These are phyloP conservation scores for Myochromella boudieri DNA, from an alignment of 768 basidiomycete genomes.

Conservation along the genomic window DNA sequence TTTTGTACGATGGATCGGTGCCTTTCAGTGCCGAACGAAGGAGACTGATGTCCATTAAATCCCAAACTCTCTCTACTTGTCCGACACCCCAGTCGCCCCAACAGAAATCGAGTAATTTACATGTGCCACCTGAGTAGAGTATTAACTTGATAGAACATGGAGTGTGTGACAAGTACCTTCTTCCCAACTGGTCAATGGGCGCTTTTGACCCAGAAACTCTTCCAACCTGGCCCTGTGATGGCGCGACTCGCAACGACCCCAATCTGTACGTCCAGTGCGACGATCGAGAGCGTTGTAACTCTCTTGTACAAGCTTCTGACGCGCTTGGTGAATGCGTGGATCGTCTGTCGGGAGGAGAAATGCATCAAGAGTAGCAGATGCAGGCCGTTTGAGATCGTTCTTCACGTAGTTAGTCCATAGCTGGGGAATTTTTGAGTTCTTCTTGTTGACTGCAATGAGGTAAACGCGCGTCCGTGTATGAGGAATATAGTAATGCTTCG, in stretches of 20 bases:
- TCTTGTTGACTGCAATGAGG: slow-evolving; percentile 74
- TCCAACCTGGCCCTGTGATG: slow-evolving; percentile 87
- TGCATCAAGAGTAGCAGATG: slow-evolving; percentile 87
- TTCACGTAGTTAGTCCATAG: slow-evolving; percentile 67
- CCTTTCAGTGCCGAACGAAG: slow-evolving; percentile 80
- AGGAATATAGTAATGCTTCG: slow-evolving; percentile 90
- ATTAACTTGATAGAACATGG: neutral
- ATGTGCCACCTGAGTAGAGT: slow-evolving; percentile 63
- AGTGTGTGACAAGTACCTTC: slow-evolving; percentile 54
- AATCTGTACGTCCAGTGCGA: slow-evolving; percentile 77
- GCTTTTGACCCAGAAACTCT: slow-evolving; percentile 76
- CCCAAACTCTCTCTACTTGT: slow-evolving; percentile 95
- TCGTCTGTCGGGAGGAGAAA: slow-evolving; percentile 92
- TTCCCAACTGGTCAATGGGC: slow-evolving; percentile 91
- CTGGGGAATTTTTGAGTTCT: slow-evolving; percentile 55
- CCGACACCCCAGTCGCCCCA: slow-evolving; percentile 95
- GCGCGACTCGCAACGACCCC: slow-evolving; percentile 90
- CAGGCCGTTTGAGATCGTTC: slow-evolving; percentile 71
- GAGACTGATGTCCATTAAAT: slow-evolving; percentile 89
- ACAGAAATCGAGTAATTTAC: slow-evolving; percentile 83
- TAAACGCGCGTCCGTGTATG: slow-evolving; percentile 93
- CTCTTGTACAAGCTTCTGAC: slow-evolving; percentile 79
- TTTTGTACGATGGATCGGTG: slow-evolving; percentile 86
- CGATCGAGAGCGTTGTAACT: slow-evolving; percentile 63
- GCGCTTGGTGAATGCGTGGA: slow-evolving; percentile 85